A percentile compares a stretch with the other conserved stretches of the same genome.
These are phyloP conservation scores for Protomyces macrosporus DNA, from an alignment of 1,139 yeast genomes.

Conservation along the genomic window DNA sequence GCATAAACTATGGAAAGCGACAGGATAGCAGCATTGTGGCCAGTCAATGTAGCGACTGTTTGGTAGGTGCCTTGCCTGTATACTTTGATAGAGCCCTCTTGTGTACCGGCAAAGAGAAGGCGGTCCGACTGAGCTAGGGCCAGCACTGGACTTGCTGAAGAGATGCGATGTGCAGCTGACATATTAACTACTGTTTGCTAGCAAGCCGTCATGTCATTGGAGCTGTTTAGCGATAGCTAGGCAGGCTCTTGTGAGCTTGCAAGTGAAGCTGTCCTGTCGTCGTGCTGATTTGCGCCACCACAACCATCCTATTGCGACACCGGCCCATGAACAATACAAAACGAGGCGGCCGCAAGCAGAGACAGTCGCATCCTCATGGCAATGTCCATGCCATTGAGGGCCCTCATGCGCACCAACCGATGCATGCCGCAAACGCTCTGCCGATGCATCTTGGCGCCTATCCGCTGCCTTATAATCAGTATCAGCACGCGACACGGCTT, in stretches of 20 bases:
- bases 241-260: no score
- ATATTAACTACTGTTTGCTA: background rate
- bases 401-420: background rate
- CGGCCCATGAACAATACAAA: no score
- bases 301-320: no score
- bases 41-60: conserved; percentile 44
- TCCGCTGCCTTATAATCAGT: background rate
- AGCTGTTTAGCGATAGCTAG: no score
- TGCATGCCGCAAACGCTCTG: no score
- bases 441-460: background rate
- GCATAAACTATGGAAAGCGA: conserved; percentile 57
- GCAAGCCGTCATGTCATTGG: no score
- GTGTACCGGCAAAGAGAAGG: conserved; percentile 84
- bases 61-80: conserved; percentile 60
- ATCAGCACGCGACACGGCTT: background rate
- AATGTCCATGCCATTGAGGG: background rate
- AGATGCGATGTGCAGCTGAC: conserved; percentile 15
- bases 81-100: conserved; percentile 66
- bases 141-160: conserved; percentile 42
- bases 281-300: no score
- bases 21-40: conserved; percentile 69
- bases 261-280: no score
- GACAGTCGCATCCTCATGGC: no score
- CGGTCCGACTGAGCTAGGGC: conserved; percentile 63
- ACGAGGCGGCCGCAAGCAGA: no score